Percentiles rank a stretch among this genome's conserved stretches.
Evolutionary conservation across 768 basidiomycete genomes (phyloP).

Genomic region (Macrolepiota albuminosa): DNA sequence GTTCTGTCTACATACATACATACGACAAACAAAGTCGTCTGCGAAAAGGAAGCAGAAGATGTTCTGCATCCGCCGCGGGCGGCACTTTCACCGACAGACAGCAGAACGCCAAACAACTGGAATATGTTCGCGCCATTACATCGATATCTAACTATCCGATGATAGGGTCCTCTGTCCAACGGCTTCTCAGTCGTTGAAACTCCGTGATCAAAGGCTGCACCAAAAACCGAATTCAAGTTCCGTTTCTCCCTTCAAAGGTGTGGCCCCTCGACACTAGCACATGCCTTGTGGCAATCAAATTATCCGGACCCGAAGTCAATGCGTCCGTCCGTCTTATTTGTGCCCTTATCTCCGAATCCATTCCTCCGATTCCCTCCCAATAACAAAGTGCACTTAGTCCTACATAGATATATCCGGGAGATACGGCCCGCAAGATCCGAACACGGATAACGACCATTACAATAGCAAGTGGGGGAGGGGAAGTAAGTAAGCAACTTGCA

Average conservation of each 20-base stretch:
- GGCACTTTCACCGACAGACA: neutral
- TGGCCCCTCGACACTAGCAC: neutral
- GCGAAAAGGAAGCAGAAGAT: neutral
- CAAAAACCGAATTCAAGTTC: neutral
- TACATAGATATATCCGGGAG: neutral
- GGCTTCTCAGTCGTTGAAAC: slow-evolving; percentile 4
- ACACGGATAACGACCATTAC: neutral
- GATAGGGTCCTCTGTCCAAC: neutral
- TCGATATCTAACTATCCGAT: neutral
- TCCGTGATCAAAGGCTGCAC: slow-evolving; percentile 2
- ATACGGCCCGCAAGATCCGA: neutral
- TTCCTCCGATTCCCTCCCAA: neutral
- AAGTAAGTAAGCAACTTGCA: no score
- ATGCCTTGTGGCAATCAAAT: slow-evolving; percentile 1
- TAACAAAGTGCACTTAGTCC: no score
- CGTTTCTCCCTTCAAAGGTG: neutral
- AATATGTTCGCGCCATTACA: slow-evolving; percentile 3
- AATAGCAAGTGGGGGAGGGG: neutral
- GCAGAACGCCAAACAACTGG: neutral
- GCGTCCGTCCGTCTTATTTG: neutral
- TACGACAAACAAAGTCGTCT: neutral
- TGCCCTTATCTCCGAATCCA: slow-evolving; percentile 11
- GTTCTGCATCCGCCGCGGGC: neutral
- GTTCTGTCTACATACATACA: neutral
- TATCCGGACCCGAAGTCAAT: slow-evolving; percentile 14